Evolutionary conservation across 495 filamentous ascomycete genomes (phyloP), one percentile per base, ranked within the genome.

Genomic region (Aspergillus avenaceus): DNA sequence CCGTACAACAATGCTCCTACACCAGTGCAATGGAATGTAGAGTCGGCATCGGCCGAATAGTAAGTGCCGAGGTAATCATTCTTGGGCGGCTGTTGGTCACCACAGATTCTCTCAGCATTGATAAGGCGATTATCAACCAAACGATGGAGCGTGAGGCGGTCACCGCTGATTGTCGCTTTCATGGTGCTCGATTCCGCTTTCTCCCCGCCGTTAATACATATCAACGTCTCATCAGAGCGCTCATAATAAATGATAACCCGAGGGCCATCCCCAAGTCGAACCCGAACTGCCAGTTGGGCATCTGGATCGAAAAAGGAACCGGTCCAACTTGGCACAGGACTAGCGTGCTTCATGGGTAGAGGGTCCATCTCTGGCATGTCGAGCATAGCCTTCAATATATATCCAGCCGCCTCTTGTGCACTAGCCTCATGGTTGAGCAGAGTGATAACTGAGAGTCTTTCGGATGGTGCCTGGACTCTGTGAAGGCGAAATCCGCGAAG

Each of bases 401-500:
- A 53, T 19, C 47, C 46, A 5, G 47, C 52, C 2, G 53, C 53
- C 1, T 14, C 41, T 2, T 25, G 40, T 21, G 54, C 57, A 36
- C 60, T 63, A 1, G 40, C 47, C 5, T 70, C 59, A 23, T 64
- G 59, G 28, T 70, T 70, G 29, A 64, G 54, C 23, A 67, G 32
- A 8, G 62, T 59, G 5, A 70, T 50, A 11, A 67, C 60, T 12
- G 66, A 66, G 0, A 70, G 27, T 0, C 54, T 51, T 28, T 64
- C 55, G 16, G 42, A n/a, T 2, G 58, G 59, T 14, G 55, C 62
- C 51, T 70, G 59, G 0, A 52, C 45, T 24, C 66, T 59, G 25
- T 58, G 54, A 16, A 61, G 34, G n/a, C 66, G 64, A 41, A 59
- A 70, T 22, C 66, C 66, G n/a, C 60, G 59, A 4, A 70, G 46